Base-by-base conservation (phyloP, 495 filamentous ascomycete species). In the Hypoxylon perforatum region DNA sequence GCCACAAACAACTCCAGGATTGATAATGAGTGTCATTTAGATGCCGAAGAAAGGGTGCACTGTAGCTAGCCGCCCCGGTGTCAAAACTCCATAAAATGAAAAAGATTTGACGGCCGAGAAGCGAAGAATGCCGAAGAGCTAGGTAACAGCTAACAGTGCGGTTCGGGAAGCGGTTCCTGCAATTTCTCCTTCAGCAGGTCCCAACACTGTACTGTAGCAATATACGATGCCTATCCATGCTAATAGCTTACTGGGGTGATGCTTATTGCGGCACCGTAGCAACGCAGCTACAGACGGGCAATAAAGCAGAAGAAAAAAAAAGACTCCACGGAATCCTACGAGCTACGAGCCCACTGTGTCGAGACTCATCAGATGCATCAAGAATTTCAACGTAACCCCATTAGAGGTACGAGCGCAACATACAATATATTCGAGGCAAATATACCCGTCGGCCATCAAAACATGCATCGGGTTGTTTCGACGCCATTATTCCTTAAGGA, bases 11-110 rank as follows among this genome's bases (percentile, higher is more conserved):
- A 63, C 52, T 58, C 47, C 58, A 28, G 49, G 15, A 59, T 54
- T 63, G 57, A 46, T 48, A 47, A 65, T 65, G 46, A 62, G 38
- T 48, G 57, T 69, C 66, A 69, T 64, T 61, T 57, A 30, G 45
- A 52, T 60, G 46, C 57, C 52, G 42, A 64, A 61, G 60, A 46
- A 46, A 41, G 10, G 11, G 46, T 57, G 47, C 23, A 36, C 53
- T 54, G 60, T 61, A 46, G 30, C 45, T 61, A 61, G 46, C 50
- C 51, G 53, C 49, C 36, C 64, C 46, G 39, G n/a, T 50, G 35
- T 63, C 22, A 57, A 57, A 33, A 50, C 14, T 61, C 36, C 42
- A 17, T 57, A 28, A 59, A 50, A 51, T 57, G 50, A 68, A 46
- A n/a, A 42, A 46, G 22, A 38, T 47, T 55, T 48, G 55, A 45